Evolutionary conservation across 2,329 filamentous ascomycete species (phyloP).

Genomic region (Lecanosticta acicola): DNA sequence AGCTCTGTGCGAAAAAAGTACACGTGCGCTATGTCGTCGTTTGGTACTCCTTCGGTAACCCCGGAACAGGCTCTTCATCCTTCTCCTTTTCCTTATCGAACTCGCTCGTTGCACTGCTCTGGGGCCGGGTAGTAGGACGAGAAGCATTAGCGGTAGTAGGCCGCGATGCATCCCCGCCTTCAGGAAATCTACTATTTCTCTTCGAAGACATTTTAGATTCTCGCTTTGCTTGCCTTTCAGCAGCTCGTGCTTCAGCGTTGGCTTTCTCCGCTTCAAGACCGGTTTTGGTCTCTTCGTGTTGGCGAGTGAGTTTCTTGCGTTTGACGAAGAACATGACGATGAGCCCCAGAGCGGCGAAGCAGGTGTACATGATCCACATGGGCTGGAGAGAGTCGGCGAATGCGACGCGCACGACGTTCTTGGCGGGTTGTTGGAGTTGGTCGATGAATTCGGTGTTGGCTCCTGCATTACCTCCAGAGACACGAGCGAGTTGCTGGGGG

Average conservation of each 20-base stretch:
- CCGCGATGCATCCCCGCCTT: no score
- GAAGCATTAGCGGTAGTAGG: no score
- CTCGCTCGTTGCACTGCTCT: no score
- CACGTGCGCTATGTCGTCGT: no score
- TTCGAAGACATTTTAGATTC: slow-evolving; percentile 2
- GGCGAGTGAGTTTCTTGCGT: slow-evolving; percentile 38
- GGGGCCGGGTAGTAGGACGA: no score
- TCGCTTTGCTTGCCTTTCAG: slow-evolving; percentile 26
- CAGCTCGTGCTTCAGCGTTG: slow-evolving; percentile 34
- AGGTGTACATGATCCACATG: slow-evolving; percentile 48
- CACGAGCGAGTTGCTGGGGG: slow-evolving; percentile 43
- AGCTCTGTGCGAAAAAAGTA: no score
- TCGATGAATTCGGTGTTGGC: slow-evolving; percentile 56
- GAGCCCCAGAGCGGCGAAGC: slow-evolving; percentile 38
- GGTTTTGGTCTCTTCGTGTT: slow-evolving; percentile 47
- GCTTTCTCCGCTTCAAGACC: slow-evolving; percentile 41
- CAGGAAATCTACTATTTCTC: no score
- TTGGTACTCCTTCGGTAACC: no score
- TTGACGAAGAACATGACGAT: slow-evolving; percentile 37
- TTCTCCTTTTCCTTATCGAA: no score
- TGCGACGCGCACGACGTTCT: slow-evolving; percentile 36
- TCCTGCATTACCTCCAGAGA: slow-evolving; percentile 57
- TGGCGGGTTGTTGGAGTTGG: slow-evolving; percentile 45
- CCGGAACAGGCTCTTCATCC: no score
- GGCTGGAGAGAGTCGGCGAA: slow-evolving; percentile 41